phyloP scores from a whole-genome alignment of 2,329 filamentous ascomycete species.

The Taxawa tesnikishii region DNA sequence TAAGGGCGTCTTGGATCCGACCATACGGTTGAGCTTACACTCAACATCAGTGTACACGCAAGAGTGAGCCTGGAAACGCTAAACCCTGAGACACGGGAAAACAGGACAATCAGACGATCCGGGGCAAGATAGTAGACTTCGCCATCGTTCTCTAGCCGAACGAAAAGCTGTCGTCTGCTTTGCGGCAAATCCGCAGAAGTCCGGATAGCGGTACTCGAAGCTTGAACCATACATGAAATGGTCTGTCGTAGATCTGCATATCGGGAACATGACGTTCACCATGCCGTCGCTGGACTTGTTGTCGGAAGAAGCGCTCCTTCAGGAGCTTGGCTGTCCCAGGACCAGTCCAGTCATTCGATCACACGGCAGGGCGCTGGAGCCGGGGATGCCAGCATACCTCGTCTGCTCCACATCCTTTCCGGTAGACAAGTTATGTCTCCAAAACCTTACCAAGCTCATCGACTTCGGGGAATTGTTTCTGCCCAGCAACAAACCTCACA shows the following conservation, averaged over 20 bases:
- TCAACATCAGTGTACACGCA: too few relatives aligned
- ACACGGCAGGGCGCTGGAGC: conserved; percentile 11
- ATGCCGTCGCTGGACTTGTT: conserved; percentile 12
- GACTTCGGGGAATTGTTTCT: conserved; percentile 28
- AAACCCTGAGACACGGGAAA: too few relatives aligned
- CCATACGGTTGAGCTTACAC: too few relatives aligned
- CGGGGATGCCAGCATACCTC: conserved; percentile 12
- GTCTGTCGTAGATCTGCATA: conserved; percentile 17
- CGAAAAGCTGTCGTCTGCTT: too few relatives aligned
- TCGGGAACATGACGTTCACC: conserved; percentile 14
- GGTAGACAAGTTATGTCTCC: conserved; percentile 8
- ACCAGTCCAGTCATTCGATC: conserved; percentile 10
- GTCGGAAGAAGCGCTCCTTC: conserved; percentile 11
- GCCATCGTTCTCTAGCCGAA: too few relatives aligned
- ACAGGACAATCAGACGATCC: too few relatives aligned
- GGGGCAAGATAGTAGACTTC: too few relatives aligned
- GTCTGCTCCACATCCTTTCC: conserved; percentile 11
- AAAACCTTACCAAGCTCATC: conserved; percentile 17
- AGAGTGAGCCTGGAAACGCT: too few relatives aligned
- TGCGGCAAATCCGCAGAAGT: too few relatives aligned
- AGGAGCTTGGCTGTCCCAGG: conserved; percentile 11
- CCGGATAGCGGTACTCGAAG: too few relatives aligned
- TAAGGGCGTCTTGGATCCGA: too few relatives aligned
- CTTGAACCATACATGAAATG: too few relatives aligned
- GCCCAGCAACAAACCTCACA: conserved; percentile 11